Percentiles rank a stretch among this genome's conserved stretches.
These are phyloP conservation scores for Earliella scabrosa DNA, from an alignment of 1,284 basidiomycete genomes.

Conservation along the genomic window DNA sequence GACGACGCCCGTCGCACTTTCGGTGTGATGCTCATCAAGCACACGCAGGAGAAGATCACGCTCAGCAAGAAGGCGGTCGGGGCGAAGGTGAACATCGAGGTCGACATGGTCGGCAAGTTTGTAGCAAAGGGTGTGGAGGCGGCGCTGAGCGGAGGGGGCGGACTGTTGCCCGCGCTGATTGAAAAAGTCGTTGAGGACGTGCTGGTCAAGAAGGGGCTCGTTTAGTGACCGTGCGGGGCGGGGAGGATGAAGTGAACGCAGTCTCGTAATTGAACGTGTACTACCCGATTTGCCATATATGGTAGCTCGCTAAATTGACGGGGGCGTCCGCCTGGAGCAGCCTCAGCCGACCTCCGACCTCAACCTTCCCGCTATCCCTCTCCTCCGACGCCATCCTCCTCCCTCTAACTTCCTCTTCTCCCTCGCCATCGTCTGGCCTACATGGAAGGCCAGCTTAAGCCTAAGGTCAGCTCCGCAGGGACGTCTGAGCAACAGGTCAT, in stretches of 20 bases:
- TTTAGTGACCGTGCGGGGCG: conserved; percentile 1
- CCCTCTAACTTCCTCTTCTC: conserved; percentile 10
- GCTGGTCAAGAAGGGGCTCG: conserved; percentile 54
- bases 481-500: conserved; percentile 14
- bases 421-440: conserved; percentile 15
- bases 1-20: conserved; percentile 76
- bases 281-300: conserved; percentile 7
- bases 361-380: conserved; percentile 6
- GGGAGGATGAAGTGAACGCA: not conserved
- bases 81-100: conserved; percentile 92
- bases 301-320: conserved; percentile 16
- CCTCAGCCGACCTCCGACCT: conserved; percentile 18
- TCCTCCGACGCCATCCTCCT: conserved; percentile 8
- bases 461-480: conserved; percentile 32
- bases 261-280: not conserved
- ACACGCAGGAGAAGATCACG: conserved; percentile 91
- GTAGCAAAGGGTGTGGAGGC: conserved; percentile 82
- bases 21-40: conserved; percentile 94
- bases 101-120: conserved; percentile 91
- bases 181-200: conserved; percentile 76
- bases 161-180: conserved; percentile 62
- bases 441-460: conserved; percentile 35
- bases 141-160: conserved; percentile 64
- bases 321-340: conserved; percentile 21
- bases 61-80: conserved; percentile 79